phyloP scores from a whole-genome alignment of 805 yeast genomes.

The Kodamaea neixiangensis region DNA sequence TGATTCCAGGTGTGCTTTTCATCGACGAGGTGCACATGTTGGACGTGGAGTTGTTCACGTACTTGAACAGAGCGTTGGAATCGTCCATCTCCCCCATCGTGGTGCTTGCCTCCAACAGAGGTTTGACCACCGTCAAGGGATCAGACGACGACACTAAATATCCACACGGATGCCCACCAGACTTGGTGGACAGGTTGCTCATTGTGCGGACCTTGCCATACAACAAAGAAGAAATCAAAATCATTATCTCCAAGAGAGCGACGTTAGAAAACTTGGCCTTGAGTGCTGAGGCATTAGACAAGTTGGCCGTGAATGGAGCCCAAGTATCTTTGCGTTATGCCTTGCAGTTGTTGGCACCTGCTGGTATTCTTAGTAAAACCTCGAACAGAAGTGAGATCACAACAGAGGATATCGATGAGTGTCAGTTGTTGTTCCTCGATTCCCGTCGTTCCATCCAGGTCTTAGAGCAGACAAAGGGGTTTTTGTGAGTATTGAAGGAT shows the following conservation, averaged over 20 bases:
- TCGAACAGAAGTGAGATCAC: conserved; percentile 69
- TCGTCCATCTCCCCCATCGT: conserved; percentile 92
- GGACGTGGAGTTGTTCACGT: conserved; percentile 95
- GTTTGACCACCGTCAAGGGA: conserved; percentile 89
- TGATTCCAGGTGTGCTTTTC: conserved; percentile 96
- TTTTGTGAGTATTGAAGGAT: conserved; percentile 1
- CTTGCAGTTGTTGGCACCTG: conserved; percentile 86
- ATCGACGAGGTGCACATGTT: conserved; percentile 99
- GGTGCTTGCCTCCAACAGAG: conserved; percentile 93
- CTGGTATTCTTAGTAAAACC: conserved; percentile 78
- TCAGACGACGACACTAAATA: conserved; percentile 77
- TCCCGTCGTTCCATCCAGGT: conserved; percentile 78
- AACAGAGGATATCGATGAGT: conserved; percentile 77
- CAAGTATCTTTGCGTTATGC: conserved; percentile 88
- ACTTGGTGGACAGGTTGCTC: conserved; percentile 84
- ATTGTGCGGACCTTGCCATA: conserved; percentile 94
- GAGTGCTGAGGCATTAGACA: conserved; percentile 67
- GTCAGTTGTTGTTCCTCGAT: conserved; percentile 80
- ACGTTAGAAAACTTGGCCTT: conserved; percentile 72
- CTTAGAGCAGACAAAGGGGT: conserved; percentile 46
- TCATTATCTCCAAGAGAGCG: conserved; percentile 82
- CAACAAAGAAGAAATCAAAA: conserved; percentile 73
- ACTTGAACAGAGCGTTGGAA: conserved; percentile 90
- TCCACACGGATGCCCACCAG: conserved; percentile 97
- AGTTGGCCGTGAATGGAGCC: conserved; percentile 72